Conservation (phyloP, 2,329 filamentous ascomycete species). For the Hypoxylon sp. region DNA sequence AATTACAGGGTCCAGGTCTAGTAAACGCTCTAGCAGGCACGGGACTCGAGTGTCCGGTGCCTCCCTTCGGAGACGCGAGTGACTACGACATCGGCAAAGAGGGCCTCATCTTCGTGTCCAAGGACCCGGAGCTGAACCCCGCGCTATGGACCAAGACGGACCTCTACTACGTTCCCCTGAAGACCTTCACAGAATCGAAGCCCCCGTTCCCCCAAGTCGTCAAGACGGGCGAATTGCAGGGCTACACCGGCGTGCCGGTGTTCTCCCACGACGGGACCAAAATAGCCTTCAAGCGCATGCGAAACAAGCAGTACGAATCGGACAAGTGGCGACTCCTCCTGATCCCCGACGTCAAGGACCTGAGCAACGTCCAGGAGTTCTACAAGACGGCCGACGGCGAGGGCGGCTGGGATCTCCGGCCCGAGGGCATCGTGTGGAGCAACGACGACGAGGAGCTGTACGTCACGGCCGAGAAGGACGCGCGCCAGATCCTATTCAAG, state of each 20-base stretch:
- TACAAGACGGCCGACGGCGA: conserved; percentile 74
- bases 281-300: conserved; percentile 86
- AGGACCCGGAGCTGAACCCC: conserved; percentile 78
- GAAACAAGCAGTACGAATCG: conserved; percentile 81
- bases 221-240: conserved; percentile 71
- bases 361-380: conserved; percentile 73
- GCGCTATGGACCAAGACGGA: conserved; percentile 86
- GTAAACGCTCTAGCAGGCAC: conserved; percentile 76
- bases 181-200: conserved; percentile 69
- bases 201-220: conserved; percentile 67
- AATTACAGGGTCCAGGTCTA: conserved; percentile 63
- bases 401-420: conserved; percentile 73
- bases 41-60: conserved; percentile 76
- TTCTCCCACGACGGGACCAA: conserved; percentile 82
- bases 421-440: conserved; percentile 71
- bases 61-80: conserved; percentile 82
- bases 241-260: conserved; percentile 75
- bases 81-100: conserved; percentile 81
- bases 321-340: conserved; percentile 81
- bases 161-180: conserved; percentile 79
- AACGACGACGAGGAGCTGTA: conserved; percentile 75
- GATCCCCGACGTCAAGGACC: conserved; percentile 71
- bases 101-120: conserved; percentile 81
- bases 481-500: conserved; percentile 73
- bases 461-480: conserved; percentile 80